Evolutionary conservation across 2,329 filamentous ascomycete genomes (phyloP).

Genomic region (Neocucurbitaria cava): DNA sequence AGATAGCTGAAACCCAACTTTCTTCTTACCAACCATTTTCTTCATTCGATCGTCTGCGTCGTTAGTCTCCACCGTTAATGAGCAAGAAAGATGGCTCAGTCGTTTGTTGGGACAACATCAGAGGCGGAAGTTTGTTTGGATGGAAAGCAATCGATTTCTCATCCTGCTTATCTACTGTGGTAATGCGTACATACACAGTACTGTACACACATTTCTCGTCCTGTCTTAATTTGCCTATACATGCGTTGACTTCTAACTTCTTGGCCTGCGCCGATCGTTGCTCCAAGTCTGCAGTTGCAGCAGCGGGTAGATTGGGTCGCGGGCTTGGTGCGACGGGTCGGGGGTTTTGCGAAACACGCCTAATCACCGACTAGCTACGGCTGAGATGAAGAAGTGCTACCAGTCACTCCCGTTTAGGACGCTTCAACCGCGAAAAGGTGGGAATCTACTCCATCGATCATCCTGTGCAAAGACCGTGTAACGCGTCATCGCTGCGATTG

Average conservation of each 20-base stretch:
- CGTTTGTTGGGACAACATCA: too few relatives aligned
- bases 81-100: too few relatives aligned
- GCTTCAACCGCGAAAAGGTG: background rate
- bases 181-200: too few relatives aligned
- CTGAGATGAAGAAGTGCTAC: conserved; percentile 1
- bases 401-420: background rate
- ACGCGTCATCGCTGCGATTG: background rate
- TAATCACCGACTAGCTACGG: conserved; percentile 1
- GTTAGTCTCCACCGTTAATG: too few relatives aligned
- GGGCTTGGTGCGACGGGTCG: conserved; percentile 18
- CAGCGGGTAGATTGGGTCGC: conserved; percentile 12
- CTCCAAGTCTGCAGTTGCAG: background rate
- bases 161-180: too few relatives aligned
- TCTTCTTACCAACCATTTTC: too few relatives aligned
- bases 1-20: too few relatives aligned
- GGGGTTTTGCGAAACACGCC: conserved; percentile 19
- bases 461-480: background rate
- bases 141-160: too few relatives aligned
- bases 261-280: background rate
- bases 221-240: background rate
- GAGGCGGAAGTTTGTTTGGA: too few relatives aligned
- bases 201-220: background rate
- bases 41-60: too few relatives aligned
- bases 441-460: conserved; percentile 5
- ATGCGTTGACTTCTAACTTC: background rate